Percentiles rank a stretch among this genome's conserved stretches.
Evolutionary conservation across 1,284 basidiomycete species (phyloP).

Genomic region (Chondrostereum purpureum): DNA sequence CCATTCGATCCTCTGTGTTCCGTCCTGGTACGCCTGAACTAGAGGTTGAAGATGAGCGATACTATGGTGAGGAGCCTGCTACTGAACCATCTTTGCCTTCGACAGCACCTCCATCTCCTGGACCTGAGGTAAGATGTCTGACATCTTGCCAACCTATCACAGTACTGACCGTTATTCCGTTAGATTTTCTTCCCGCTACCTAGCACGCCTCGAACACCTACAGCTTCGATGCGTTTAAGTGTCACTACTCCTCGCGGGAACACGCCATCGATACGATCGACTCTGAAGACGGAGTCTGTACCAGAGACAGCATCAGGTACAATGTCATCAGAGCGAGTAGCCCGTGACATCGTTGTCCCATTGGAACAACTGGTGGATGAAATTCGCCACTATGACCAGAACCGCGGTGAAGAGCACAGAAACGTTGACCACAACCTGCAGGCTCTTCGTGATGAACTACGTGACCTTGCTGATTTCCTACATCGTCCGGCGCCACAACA

Average conservation of each 20-base stretch:
- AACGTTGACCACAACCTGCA: slow-evolving; percentile 56
- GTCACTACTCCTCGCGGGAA: slow-evolving; percentile 58
- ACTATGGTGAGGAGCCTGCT: slow-evolving; percentile 16
- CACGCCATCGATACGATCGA: slow-evolving; percentile 49
- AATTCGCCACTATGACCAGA: slow-evolving; percentile 53
- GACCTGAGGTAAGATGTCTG: slow-evolving; percentile 29
- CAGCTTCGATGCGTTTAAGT: slow-evolving; percentile 48
- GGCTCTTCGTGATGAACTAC: slow-evolving; percentile 56
- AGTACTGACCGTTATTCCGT: slow-evolving; percentile 4
- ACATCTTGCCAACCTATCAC: slow-evolving; percentile 5
- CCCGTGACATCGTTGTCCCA: slow-evolving; percentile 53
- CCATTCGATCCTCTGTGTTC: slow-evolving; percentile 28
- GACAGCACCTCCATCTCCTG: slow-evolving; percentile 25
- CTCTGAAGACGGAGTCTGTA: slow-evolving; percentile 44
- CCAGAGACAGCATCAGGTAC: slow-evolving; percentile 14
- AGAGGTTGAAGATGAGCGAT: slow-evolving; percentile 12
- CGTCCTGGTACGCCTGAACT: slow-evolving; percentile 25
- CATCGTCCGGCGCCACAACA: slow-evolving; percentile 17
- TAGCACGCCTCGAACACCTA: slow-evolving; percentile 23
- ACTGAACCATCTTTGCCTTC: slow-evolving; percentile 55
- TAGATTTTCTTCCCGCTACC: slow-evolving; percentile 9
- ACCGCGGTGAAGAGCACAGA: slow-evolving; percentile 51
- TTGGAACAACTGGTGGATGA: slow-evolving; percentile 60
- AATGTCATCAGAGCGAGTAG: slow-evolving; percentile 21
- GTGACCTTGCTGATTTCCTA: slow-evolving; percentile 45